Evolutionary conservation across 768 basidiomycete genomes (phyloP), one percentile per base, ranked within the genome.

Genomic region (Leucosporidium scottii): DNA sequence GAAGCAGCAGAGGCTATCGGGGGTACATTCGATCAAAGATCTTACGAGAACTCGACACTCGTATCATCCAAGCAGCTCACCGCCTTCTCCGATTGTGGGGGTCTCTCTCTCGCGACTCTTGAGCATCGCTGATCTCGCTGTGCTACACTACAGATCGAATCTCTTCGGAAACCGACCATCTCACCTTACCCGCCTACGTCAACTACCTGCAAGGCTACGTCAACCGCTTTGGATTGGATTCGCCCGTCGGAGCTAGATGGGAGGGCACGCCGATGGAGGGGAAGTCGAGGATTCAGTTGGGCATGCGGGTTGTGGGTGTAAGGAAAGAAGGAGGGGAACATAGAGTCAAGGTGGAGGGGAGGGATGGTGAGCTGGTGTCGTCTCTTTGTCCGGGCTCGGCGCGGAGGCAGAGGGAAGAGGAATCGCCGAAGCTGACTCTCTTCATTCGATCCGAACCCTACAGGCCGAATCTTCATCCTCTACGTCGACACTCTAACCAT

Each of bases 11-110:
- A 77, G 30, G 79, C 80, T 58, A 79, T 84, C 61, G 84, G 84
- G 3, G 84, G 84, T 13, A 84, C 84, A 0, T 84, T 85, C 73
- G 77, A 62, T 15, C 72, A 73, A 53, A 34, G 72, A 4, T 20
- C 47, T 0, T 75, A 75, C 44, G 74, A 84, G 83, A 81, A 83
- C 61, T 80, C 82, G 18, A 79, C 77, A 25, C 77, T 85, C 28
- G 84, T 85, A n/a, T 83, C 82, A 20, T 83, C 57, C 18, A 85
- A 85, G 73, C 84, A 85, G 74, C 78, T 86, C 47, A 86, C 85
- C 7, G 80, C 81, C 65, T 86, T 85, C 76, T 83, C 83, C 36
- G 85, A 86, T 75, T 85, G 59, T 59, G 13, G 36, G 15, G 9
- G 6, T 50, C 34, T 34, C 34, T 50, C 34, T 34, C 34, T 34